phyloP scores from a whole-genome alignment of 148 eudicot genomes.

The Linanthus parryae region DNA sequence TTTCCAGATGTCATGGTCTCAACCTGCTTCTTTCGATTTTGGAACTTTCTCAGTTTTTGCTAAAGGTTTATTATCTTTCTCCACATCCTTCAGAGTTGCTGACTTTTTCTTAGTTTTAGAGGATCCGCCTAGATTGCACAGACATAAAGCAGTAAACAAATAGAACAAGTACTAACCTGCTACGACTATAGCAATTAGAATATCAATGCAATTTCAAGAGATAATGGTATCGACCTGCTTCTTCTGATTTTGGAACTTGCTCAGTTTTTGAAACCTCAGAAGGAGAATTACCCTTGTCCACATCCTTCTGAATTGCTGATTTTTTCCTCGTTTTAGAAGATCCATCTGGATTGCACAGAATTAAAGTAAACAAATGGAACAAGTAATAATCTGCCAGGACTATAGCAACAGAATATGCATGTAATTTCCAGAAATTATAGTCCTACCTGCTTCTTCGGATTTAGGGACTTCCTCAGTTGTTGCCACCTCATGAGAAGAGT shows the following conservation, averaged over 20 bases:
- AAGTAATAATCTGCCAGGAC: too few relatives aligned
- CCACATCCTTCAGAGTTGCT: constrained; percentile 18
- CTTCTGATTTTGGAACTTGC: not conserved
- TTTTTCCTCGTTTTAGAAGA: constrained; percentile 28
- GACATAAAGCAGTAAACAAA: too few relatives aligned
- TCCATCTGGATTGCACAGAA: too few relatives aligned
- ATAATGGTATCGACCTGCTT: not conserved
- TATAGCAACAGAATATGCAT: too few relatives aligned
- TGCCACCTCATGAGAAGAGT: constrained; percentile 1
- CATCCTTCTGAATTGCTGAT: constrained; percentile 20
- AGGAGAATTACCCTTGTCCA: constrained; percentile 31
- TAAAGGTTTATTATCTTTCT: too few relatives aligned
- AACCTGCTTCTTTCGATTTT: constrained; percentile 5
- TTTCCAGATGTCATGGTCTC: not conserved
- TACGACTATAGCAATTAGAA: not conserved
- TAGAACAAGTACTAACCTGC: not conserved
- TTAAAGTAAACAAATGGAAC: too few relatives aligned
- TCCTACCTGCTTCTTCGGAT: constrained; percentile 24
- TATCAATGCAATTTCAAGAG: not conserved
- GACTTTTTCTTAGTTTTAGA: constrained; percentile 31
- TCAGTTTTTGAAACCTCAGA: not conserved
- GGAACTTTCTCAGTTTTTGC: not conserved
- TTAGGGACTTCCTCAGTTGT: constrained; percentile 7
- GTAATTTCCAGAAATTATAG: too few relatives aligned
- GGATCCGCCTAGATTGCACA: constrained; percentile 18